These are phyloP conservation scores for Pseudopithomyces maydicus DNA, from an alignment of 2,329 filamentous ascomycete genomes.

Conservation along the genomic window DNA sequence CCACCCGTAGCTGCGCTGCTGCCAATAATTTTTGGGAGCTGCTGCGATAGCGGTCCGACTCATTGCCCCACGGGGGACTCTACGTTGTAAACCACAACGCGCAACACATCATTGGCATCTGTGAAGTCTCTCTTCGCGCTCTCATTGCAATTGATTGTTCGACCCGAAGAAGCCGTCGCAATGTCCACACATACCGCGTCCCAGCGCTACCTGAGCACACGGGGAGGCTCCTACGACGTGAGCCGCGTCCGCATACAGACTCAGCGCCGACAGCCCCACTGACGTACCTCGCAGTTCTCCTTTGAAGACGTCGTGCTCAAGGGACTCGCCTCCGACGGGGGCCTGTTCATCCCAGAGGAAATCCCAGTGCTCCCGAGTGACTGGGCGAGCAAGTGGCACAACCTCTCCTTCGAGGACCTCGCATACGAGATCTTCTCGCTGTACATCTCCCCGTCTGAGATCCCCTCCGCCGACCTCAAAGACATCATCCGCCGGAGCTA, in stretches of 20 bases:
- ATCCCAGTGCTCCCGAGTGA: constrained; percentile 69
- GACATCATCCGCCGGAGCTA: constrained; percentile 85
- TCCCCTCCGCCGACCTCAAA: constrained; percentile 78
- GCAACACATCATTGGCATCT: constrained; percentile 5
- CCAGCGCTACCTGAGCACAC: constrained; percentile 66
- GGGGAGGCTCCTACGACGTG: constrained; percentile 68
- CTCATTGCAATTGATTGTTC: constrained; percentile 8
- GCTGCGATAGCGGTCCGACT: constrained; percentile 8
- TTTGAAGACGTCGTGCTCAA: constrained; percentile 93
- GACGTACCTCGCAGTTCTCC: constrained; percentile 65
- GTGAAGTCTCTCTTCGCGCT: not conserved
- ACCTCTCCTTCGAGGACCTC: constrained; percentile 79
- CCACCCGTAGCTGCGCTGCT: not conserved
- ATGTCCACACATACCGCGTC: constrained; percentile 58
- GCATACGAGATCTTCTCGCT: constrained; percentile 84
- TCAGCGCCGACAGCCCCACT: not conserved
- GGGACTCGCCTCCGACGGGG: constrained; percentile 83
- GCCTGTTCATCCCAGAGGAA: constrained; percentile 85
- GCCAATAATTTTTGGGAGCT: constrained; percentile 4
- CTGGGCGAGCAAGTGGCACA: constrained; percentile 74
- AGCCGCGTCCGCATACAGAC: constrained; percentile 20
- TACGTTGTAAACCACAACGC: constrained; percentile 4
- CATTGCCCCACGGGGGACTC: constrained; percentile 28
- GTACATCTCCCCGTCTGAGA: constrained; percentile 84
- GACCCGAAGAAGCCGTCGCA: constrained; percentile 10